Conservation (phyloP, 2,329 filamentous ascomycete genomes). For the Aspergillus persii region DNA sequence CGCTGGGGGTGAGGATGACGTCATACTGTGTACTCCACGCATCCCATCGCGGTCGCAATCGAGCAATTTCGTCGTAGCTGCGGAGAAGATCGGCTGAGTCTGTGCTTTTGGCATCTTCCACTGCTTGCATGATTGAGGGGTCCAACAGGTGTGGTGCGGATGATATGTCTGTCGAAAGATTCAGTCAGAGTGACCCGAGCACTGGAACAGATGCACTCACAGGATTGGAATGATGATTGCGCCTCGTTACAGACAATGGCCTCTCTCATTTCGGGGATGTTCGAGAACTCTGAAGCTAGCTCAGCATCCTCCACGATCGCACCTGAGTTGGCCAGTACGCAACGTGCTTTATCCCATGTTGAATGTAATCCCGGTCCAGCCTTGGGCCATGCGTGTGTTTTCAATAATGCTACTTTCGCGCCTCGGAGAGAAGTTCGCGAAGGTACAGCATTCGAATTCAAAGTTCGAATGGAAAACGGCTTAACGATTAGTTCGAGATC, state of each 20-base stretch:
- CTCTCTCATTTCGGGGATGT: neutral
- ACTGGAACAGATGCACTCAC: neutral
- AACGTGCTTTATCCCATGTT: neutral
- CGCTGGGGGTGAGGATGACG: conserved; percentile 59
- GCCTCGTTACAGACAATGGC: neutral
- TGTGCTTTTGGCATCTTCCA: neutral
- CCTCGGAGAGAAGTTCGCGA: conserved; percentile 23
- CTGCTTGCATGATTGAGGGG: neutral
- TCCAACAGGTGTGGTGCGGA: neutral
- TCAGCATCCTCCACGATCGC: neutral
- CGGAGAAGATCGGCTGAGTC: neutral
- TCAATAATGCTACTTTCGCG: conserved; percentile 55
- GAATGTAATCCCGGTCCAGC: conserved; percentile 31
- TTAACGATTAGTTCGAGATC: neutral
- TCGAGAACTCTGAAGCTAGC: neutral
- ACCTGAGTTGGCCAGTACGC: neutral
- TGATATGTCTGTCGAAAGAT: neutral
- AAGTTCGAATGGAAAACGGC: neutral
- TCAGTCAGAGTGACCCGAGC: neutral
- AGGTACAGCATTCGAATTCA: neutral
- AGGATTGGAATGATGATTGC: neutral
- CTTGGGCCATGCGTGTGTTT: conserved; percentile 53
- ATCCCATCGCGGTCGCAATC: neutral
- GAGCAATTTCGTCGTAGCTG: neutral
- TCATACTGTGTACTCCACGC: conserved; percentile 39